phyloP scores from a whole-genome alignment of 495 filamentous ascomycete genomes.

The Mytilinidion resinicola region DNA sequence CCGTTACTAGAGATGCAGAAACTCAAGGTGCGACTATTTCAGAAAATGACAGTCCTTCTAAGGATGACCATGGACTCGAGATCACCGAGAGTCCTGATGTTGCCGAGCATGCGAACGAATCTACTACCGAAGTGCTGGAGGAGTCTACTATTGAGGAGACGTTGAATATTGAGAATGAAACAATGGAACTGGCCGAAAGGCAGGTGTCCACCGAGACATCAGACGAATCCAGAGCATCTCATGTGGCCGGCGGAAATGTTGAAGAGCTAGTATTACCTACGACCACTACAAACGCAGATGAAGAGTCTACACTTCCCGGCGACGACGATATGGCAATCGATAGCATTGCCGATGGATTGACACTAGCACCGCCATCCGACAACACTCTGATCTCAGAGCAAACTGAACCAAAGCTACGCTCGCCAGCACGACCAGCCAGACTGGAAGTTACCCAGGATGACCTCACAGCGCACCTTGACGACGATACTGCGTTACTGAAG shows the following conservation, averaged over 20 bases:
- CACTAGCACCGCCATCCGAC: not conserved
- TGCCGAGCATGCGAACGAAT: not conserved
- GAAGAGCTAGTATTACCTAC: no score
- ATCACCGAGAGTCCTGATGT: not conserved
- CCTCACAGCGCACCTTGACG: conserved; percentile 34
- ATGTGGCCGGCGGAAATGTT: no score
- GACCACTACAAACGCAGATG: no score
- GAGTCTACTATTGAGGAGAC: not conserved
- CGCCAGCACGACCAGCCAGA: conserved; percentile 1
- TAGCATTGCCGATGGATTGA: conserved; percentile 22
- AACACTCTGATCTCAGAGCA: not conserved
- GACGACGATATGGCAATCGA: not conserved
- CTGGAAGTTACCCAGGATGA: conserved; percentile 8
- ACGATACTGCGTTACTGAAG: conserved; percentile 55
- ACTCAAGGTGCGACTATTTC: not conserved
- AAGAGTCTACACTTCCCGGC: no score
- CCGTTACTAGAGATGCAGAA: not conserved
- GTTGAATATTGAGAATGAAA: not conserved
- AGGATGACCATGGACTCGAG: not conserved
- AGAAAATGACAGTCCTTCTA: not conserved
- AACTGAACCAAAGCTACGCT: conserved; percentile 4
- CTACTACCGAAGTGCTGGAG: not conserved
- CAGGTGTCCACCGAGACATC: no score
- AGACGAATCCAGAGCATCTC: no score
- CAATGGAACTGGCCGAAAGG: no score